Base-by-base conservation (phyloP, 2,329 filamentous ascomycete genomes). In the Macrophomina phaseolina region DNA sequence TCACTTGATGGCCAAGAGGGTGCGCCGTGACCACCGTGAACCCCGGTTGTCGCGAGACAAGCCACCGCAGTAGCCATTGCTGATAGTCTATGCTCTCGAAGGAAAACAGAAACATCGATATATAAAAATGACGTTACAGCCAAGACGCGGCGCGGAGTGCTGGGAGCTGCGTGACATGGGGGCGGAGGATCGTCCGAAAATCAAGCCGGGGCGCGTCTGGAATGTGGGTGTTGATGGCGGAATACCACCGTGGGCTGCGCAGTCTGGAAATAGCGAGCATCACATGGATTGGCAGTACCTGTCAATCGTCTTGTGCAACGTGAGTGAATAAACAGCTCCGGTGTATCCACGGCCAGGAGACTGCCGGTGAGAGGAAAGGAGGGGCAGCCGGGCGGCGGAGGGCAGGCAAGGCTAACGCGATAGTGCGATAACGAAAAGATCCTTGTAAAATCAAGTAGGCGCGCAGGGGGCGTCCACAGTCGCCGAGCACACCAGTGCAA, bases 141-240 rank as follows among this genome's bases (percentile, higher is more conserved):
- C 42, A 61, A 61, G 56, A 18, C 40, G 28, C n/a, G 30, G 12
- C 49, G 56, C 56, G 40, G 40, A 61, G 40, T 36, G 14, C 49
- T 16, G 49, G 36, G 49, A 18, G 6, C 30, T 30, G n/a, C 18
- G 28, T 45, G 55, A 62, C 58, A 42, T 49, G 32, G 58, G 28
- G 58, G 36, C 58, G 32, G 42, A 36, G 49, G 58, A 62, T 49
- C 58, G 58, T 11, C 30, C 14, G 56, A 30, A 32, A 23, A 40
- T 56, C 36, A 38, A 42, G 38, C 18, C 36, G 53, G 42, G 53
- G 53, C 34, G 36, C 38, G 34, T 58, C 38, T 14, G 23, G 23
- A 40, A 16, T 5, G 38, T 9, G 32, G n/a, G 38, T 8, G 23
- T 48, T 18, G n/a, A 16, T 36, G 28, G 52, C n/a, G 32, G 6